Evolutionary conservation across 1,139 yeast genomes (phyloP), one percentile per base, ranked within the genome.

Genomic region (Pichia sp.): DNA sequence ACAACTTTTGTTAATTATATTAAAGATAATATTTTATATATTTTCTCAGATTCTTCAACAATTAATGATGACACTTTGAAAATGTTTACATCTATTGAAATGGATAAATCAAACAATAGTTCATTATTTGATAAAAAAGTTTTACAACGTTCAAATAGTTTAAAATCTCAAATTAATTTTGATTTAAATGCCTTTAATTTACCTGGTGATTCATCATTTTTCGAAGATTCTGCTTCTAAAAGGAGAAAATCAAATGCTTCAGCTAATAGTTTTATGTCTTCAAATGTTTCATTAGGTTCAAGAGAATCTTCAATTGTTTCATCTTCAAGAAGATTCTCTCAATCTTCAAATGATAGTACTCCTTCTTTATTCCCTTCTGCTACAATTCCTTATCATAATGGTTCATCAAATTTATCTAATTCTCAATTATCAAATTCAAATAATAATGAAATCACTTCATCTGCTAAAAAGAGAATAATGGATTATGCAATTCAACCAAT

Each of bases 141-240:
- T 7, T 4, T 36, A 3, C 17, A 24, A 19, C 32, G 32, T 10
- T 17, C 21, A 12, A 37, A 15, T 19, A 31, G 19, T 17, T 26
- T 31, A 31, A 24, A 25, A 23, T 14, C 11, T 23, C 36, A 35
- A 18, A 33, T 42, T 4, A 35, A 44, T 21, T 55, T 55, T 40
- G 60, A 55, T 41, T 42, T 55, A 26, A 52, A 55, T 31, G 59
- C 59, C 6, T 54, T 54, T 34, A 51, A 49, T 31, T 37, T 53
- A 24, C 53, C 56, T 4, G 36, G 44, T 20, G 52, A 50, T 31
- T 41, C 49, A 11, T 31, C 28, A 21, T 45, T 44, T 15, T 51
- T 51, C 33, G 48, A 48, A 31, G 45, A 43, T 28, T 14, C 34
- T 11, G 37, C 40, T 2, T 32, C 34, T n/a, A 52, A 50, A 23